Conservation (phyloP, 2,329 filamentous ascomycete genomes). For the Golovinomyces cichoracearum region DNA sequence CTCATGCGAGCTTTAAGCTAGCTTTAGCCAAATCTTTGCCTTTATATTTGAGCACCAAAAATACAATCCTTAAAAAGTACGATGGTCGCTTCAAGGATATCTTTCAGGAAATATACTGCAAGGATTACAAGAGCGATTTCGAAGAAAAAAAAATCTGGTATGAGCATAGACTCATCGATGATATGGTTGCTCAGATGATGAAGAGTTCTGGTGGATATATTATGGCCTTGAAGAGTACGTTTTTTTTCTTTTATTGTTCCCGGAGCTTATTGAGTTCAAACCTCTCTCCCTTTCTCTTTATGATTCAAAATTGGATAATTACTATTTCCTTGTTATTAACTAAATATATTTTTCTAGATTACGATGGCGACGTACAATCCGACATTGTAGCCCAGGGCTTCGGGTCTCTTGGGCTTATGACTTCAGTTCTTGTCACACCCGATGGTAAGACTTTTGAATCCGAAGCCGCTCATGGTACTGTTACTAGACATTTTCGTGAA, state of each 20-base stretch:
- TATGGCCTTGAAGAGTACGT: conserved; percentile 93
- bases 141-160: conserved; percentile 93
- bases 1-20: conserved; percentile 90
- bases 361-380: conserved; percentile 95
- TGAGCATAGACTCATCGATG: conserved; percentile 95
- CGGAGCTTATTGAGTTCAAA: too few relatives aligned
- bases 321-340: conserved; percentile 5
- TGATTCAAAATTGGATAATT: too few relatives aligned
- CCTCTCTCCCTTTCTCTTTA: too few relatives aligned
- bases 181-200: conserved; percentile 99
- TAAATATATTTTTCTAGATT: conserved; percentile 35
- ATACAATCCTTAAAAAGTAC: conserved; percentile 98
- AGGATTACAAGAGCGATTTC: conserved; percentile 63
- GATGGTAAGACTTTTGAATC: conserved; percentile 94
- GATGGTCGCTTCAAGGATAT: conserved; percentile 98
- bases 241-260: too few relatives aligned
- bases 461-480: conserved; percentile 92
- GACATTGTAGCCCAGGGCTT: conserved; percentile 97
- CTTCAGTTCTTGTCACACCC: conserved; percentile 85
- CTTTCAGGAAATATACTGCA: conserved; percentile 90
- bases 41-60: conserved; percentile 99
- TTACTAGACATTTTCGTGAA: conserved; percentile 95
- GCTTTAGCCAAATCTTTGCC: conserved; percentile 66
- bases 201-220: conserved; percentile 92
- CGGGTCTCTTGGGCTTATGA: conserved; percentile 94